A percentile compares a stretch with the other conserved stretches of the same genome.
Evolutionary conservation across 2,329 filamentous ascomycete genomes (phyloP).

Genomic region (Cercospora sp.): DNA sequence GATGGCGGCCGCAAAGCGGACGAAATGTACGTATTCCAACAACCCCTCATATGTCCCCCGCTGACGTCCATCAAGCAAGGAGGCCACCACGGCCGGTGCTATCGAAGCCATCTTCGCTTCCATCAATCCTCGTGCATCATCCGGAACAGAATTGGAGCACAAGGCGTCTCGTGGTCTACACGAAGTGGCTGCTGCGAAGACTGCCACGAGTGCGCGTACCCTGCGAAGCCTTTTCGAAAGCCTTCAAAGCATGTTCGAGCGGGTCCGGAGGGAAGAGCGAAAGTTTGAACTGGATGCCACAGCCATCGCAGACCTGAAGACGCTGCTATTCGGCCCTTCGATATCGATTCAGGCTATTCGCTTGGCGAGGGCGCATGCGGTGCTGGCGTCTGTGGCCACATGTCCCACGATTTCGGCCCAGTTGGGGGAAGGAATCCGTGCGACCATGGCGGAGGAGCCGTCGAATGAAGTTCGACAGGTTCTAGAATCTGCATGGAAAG

Average conservation of each 20-base stretch:
- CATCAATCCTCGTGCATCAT: conserved; percentile 32
- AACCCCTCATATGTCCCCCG: not conserved
- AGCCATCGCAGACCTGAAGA: conserved; percentile 25
- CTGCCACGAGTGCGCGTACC: conserved; percentile 16
- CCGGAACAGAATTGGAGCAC: conserved; percentile 21
- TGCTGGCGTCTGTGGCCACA: conserved; percentile 27
- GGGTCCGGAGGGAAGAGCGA: conserved; percentile 17
- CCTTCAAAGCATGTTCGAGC: conserved; percentile 21
- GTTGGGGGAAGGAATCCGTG: conserved; percentile 24
- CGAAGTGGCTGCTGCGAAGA: conserved; percentile 24
- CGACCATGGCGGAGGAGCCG: conserved; percentile 24
- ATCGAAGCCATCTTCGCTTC: conserved; percentile 36
- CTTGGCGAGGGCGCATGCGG: conserved; percentile 33
- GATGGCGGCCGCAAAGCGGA: conserved; percentile 26
- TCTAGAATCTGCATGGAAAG: conserved; percentile 13
- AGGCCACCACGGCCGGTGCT: conserved; percentile 32
- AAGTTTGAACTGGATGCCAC: conserved; percentile 10
- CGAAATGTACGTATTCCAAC: conserved; percentile 31
- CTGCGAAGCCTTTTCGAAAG: conserved; percentile 32
- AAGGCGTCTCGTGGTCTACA: conserved; percentile 23
- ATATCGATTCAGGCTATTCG: conserved; percentile 34
- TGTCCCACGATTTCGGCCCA: conserved; percentile 21
- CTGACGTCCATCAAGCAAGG: conserved; percentile 24
- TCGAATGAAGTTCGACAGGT: conserved; percentile 8
- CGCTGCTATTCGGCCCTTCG: conserved; percentile 32